Percentiles rank a stretch among this genome's conserved stretches.
These are phyloP conservation scores for Medicago arabica DNA, from an alignment of 306 rosid species.

Conservation along the genomic window DNA sequence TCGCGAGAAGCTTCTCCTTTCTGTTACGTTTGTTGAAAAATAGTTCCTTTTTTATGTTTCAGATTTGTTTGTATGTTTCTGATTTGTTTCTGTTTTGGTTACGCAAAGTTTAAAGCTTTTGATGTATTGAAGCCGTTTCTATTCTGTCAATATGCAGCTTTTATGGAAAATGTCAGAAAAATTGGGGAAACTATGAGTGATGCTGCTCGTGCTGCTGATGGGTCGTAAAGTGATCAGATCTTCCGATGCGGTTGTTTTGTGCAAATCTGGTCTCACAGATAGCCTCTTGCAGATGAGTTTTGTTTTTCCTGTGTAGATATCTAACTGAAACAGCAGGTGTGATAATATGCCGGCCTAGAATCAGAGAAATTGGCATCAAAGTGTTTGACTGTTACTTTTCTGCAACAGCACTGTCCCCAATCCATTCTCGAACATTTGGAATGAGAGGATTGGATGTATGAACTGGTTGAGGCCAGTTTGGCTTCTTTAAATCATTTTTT, in stretches of 20 bases:
- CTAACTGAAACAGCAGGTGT: slow-evolving; percentile 74
- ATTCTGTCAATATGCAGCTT: slow-evolving; percentile 44
- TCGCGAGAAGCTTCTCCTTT: not conserved
- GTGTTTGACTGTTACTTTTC: slow-evolving; percentile 56
- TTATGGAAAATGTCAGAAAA: slow-evolving; percentile 35
- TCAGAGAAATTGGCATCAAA: slow-evolving; percentile 54
- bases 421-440: slow-evolving; percentile 59
- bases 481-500: slow-evolving; percentile 56
- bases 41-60: not conserved
- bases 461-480: slow-evolving; percentile 66
- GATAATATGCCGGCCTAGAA: slow-evolving; percentile 61
- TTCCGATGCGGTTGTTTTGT: slow-evolving; percentile 50
- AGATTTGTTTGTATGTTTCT: slow-evolving; percentile 10
- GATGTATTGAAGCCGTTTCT: slow-evolving; percentile 19
- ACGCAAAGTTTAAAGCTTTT: not conserved
- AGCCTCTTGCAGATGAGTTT: slow-evolving; percentile 64
- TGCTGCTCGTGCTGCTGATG: slow-evolving; percentile 38
- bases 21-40: not conserved
- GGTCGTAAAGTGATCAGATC: slow-evolving; percentile 45
- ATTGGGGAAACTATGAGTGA: slow-evolving; percentile 35
- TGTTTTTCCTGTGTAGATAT: slow-evolving; percentile 84
- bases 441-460: slow-evolving; percentile 69
- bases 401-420: slow-evolving; percentile 56
- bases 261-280: slow-evolving; percentile 49
- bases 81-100: not conserved